phyloP scores from a whole-genome alignment of 345 rosid species.

The Syzygium jambos region DNA sequence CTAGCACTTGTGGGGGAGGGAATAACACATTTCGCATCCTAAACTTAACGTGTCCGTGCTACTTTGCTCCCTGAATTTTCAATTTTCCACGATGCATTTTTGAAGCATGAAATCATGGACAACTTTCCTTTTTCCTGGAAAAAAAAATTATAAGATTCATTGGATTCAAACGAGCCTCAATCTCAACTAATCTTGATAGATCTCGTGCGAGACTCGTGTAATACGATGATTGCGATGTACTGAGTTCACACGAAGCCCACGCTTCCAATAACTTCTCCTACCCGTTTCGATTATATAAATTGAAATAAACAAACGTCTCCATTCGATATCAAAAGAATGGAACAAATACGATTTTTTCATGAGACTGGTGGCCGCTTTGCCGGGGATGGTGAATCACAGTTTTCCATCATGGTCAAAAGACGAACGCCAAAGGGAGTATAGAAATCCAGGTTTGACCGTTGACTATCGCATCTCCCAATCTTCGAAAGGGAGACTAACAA shows the following conservation, averaged over 20 bases:
- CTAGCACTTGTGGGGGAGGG: neutral
- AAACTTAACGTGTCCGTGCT: neutral
- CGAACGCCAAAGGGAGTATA: neutral
- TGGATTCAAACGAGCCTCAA: rapidly evolving
- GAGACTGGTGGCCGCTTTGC: too few species aligned
- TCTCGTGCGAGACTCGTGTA: rapidly evolving
- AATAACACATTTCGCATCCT: neutral
- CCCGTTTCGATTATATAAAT: too few species aligned
- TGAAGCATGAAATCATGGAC: neutral
- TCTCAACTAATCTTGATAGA: neutral
- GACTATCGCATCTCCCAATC: neutral
- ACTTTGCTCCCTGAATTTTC: neutral
- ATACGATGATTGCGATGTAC: neutral
- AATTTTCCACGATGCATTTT: neutral
- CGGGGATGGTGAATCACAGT: too few species aligned
- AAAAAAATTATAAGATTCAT: neutral
- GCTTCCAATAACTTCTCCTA: too few species aligned
- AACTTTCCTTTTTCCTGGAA: neutral
- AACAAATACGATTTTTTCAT: too few species aligned
- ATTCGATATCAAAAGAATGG: too few species aligned
- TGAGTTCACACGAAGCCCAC: neutral
- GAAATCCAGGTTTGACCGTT: neutral
- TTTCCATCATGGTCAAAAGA: neutral
- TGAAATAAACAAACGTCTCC: too few species aligned
- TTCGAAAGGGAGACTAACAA: neutral